These are phyloP conservation scores for Naganishia antarctica DNA, from an alignment of 768 basidiomycete genomes.

Conservation along the genomic window DNA sequence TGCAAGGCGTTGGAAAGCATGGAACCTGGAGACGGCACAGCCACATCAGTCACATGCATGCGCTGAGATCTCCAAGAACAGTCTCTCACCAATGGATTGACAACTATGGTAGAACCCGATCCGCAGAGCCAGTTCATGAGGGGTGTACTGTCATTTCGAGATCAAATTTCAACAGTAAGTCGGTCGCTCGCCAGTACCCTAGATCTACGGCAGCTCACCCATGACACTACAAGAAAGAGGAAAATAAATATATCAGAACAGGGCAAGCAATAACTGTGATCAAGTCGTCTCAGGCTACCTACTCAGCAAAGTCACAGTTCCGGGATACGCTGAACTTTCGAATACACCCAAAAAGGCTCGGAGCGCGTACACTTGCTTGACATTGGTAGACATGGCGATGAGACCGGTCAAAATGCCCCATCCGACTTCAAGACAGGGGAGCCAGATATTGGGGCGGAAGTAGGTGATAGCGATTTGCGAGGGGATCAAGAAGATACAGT, in stretches of 20 bases:
- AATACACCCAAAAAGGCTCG: slow-evolving; percentile 26
- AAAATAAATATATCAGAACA: neutral
- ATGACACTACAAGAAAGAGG: slow-evolving; percentile 8
- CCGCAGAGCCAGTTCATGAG: slow-evolving; percentile 38
- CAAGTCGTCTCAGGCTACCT: neutral
- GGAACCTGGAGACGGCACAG: neutral
- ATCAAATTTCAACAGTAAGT: neutral
- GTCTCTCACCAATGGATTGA: slow-evolving; percentile 23
- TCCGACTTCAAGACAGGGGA: slow-evolving; percentile 26
- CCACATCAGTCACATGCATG: too few relatives aligned
- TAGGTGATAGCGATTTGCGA: slow-evolving; percentile 30
- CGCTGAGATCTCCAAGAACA: neutral
- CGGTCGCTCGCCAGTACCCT: too few relatives aligned
- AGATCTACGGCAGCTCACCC: neutral
- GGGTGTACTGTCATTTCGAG: slow-evolving; percentile 41
- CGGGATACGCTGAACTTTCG: slow-evolving; percentile 31
- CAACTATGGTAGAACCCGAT: slow-evolving; percentile 43
- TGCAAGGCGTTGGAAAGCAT: slow-evolving; percentile 24
- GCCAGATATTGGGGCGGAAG: slow-evolving; percentile 31
- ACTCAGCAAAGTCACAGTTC: slow-evolving; percentile 31
- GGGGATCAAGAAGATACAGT: slow-evolving; percentile 27
- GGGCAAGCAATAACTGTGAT: too few relatives aligned
- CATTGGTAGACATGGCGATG: slow-evolving; percentile 23
- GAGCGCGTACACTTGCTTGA: slow-evolving; percentile 28
- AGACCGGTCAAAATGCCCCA: slow-evolving; percentile 29